A percentile compares a stretch with the other conserved stretches of the same genome.
Evolutionary conservation across 345 rosid genomes (phyloP).

Genomic region (Boechera divaricarpa): DNA sequence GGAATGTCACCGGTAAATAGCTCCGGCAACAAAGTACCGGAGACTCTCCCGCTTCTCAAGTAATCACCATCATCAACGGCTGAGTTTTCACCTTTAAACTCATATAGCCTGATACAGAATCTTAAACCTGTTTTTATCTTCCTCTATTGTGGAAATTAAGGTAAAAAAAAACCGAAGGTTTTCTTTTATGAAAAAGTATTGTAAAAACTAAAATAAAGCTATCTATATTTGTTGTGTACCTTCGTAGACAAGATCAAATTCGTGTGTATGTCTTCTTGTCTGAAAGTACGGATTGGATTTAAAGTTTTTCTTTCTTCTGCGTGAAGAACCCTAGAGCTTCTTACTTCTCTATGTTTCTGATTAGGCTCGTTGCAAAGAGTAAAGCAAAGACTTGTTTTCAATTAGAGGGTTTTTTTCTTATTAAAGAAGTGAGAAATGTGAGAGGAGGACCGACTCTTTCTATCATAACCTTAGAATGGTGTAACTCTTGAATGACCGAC

Average conservation of each 20-base stretch:
- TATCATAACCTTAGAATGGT: no score
- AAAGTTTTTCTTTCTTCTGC: not conserved
- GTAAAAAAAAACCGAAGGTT: not conserved
- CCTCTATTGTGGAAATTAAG: not conserved
- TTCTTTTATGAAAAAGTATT: not conserved
- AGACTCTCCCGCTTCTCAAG: constrained; percentile 22
- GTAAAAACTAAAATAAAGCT: constrained; percentile 12
- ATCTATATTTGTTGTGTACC: constrained; percentile 18
- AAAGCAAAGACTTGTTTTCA: no score
- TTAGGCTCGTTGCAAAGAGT: no score
- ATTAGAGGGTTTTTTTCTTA: no score
- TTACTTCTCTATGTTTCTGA: not conserved
- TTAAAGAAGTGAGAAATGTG: no score
- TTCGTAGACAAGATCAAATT: constrained; percentile 13
- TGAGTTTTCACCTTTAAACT: constrained; percentile 22
- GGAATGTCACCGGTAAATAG: constrained; percentile 2
- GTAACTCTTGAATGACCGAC: no score
- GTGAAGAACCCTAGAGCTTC: constrained; percentile 28
- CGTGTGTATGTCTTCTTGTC: not conserved
- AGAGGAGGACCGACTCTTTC: no score
- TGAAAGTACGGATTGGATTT: not conserved
- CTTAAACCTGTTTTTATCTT: not conserved
- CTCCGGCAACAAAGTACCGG: constrained; percentile 6
- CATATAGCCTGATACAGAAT: not conserved
- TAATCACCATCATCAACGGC: constrained; percentile 14